Base-by-base conservation (phyloP, 2,329 filamentous ascomycete species). In the Aspergillus ustus region DNA sequence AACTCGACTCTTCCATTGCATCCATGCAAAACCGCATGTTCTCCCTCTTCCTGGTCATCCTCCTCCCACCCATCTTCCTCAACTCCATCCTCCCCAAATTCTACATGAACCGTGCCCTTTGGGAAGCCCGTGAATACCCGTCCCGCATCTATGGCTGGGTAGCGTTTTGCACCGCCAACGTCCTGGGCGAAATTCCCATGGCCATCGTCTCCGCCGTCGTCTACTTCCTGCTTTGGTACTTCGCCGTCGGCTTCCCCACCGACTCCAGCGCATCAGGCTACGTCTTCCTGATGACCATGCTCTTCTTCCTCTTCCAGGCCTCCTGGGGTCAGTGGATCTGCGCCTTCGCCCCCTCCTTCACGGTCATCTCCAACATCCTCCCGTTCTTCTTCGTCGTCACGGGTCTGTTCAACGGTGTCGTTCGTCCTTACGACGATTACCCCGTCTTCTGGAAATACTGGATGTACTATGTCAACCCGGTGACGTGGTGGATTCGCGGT, bases 321-420 rank as follows among this genome's bases (percentile, higher is more conserved):
- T 87, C 83, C 67, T 93, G 89, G 91, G 92, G 90, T 20, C 91
- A 93, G 73, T 94, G 90, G 90, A 92, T 95, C 67, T 91, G 88
- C 65, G 91, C 92, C 0, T 93, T 93, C 75, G 90, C 91, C 0
- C 91, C 91, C 0, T 88, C 83, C 45, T 92, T 92, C 77, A 91
- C 90, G 0, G 89, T 92, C 65, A 92, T 93, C 66, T 87, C 87
- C 48, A 92, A 93, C 70, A 75, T 89, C 22, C 80, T 92, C 5
- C 91, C 91, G 0, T 92, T 93, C 80, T 92, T 93, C 83, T 91
- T 93, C 78, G 87, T 93, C 74, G 88, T 91, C 81, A 89, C 91
- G 70, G 84, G 83, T 45, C 77, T 91, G 25, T 93, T 93, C 82
- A 93, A 92, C 78, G 91, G 91, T 66, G 87, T 93, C 20, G 85